phyloP scores from a whole-genome alignment of 169 alveolate genomes.

The Eimeria zaria region DNA sequence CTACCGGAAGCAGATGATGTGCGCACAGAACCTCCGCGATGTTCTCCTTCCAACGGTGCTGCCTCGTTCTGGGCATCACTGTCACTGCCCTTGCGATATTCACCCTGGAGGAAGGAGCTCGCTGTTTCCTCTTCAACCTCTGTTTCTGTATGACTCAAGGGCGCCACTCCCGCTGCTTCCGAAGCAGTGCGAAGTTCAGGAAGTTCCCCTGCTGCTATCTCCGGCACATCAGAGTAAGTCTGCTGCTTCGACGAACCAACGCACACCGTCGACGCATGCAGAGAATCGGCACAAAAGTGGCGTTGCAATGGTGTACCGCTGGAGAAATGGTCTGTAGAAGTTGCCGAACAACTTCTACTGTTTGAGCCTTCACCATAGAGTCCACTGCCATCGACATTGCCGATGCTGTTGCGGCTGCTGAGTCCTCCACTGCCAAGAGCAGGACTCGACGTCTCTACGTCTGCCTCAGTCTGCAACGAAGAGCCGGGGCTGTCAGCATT shows the following conservation, averaged over 20 bases:
- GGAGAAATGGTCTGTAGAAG: not conserved
- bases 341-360: not conserved
- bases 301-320: not conserved
- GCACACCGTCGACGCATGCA: slow-evolving; percentile 29
- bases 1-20: not conserved
- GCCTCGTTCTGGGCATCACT: not conserved
- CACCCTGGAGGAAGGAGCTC: slow-evolving; percentile 38
- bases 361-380: not conserved
- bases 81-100: not conserved
- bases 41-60: not conserved
- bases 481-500: not conserved
- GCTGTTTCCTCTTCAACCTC: not conserved
- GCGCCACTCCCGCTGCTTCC: not conserved
- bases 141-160: slow-evolving; percentile 2
- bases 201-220: not conserved
- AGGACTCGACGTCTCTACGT: not conserved
- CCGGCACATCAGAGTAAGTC: not conserved
- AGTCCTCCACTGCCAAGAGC: not conserved
- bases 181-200: not conserved
- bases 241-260: not conserved
- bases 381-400: not conserved
- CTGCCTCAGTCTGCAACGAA: not conserved
- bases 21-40: not conserved
- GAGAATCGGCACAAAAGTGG: slow-evolving; percentile 22
- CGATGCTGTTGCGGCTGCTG: not conserved